Evolutionary conservation across 192 early-diverging fungal genomes (phyloP), one percentile per base, ranked within the genome.

Genomic region (Lunasporangiospora selenospora): DNA sequence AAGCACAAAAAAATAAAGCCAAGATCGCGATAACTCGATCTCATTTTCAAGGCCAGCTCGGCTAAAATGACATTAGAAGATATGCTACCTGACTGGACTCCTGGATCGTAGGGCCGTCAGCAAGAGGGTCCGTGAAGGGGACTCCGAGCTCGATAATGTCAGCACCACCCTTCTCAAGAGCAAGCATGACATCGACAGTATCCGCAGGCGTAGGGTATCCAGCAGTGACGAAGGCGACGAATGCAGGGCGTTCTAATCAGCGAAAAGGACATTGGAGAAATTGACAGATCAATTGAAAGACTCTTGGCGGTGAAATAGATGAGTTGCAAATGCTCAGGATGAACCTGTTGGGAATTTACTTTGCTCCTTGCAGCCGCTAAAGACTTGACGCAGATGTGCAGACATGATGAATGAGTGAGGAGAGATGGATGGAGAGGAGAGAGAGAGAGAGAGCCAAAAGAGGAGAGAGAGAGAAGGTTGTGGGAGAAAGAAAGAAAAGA

Each of bases 51-150:
- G 15, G 10, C 31, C n/a, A 21, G 16, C 12, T 30, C 24, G 7
- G 24, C 12, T 6, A 6, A 7, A 3, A 4, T 21, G 37, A 12
- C 24, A 48, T 24, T 30, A 15, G 33, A 43, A 13, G 23, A n/a
- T 1, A 7, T 21, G 54, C 81, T 81, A 92, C 91, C 56, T 86
- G 84, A 57, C 80, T 93, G 31, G 96, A 88, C 29, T 92, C 89
- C 81, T 99, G 96, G 83, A 99, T 98, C 11, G 93, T 94, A 21
- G 95, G 95, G 3, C 98, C 98, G 63, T 99, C 98, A 16, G 95
- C 98, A 23, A 98, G 83, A 31, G 98, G 96, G 66, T 99, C 98
- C 24, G 96, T 95, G 75, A 99, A 99, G 12, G 98, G 98, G 13
- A 99, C 88, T 33, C 97, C 97, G 19, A 99, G 82, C 80, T 99